phyloP scores from a whole-genome alignment of 108 stramenopile genomes.

The Fragilariopsis cylindrus region DNA sequence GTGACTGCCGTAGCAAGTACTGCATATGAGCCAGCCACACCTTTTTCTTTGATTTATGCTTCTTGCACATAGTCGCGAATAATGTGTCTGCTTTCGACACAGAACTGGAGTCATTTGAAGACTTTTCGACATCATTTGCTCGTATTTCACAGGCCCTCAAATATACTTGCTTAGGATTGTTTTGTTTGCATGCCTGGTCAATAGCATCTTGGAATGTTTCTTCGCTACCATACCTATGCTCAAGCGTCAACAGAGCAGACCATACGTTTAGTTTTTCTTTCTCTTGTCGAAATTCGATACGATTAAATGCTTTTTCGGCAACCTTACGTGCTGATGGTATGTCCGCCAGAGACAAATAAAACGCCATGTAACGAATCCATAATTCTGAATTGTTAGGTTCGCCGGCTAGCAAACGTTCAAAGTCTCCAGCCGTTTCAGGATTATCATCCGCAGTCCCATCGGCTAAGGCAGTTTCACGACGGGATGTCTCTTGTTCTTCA shows the following conservation, averaged over 20 bases:
- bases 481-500: constrained; percentile 78
- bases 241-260: constrained; percentile 92
- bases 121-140: constrained; percentile 63
- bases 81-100: constrained; percentile 65
- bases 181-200: constrained; percentile 85
- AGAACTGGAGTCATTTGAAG: constrained; percentile 35
- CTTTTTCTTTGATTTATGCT: constrained; percentile 87
- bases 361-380: constrained; percentile 98
- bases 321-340: constrained; percentile 88
- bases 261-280: constrained; percentile 93
- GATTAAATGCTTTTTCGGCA: constrained; percentile 85
- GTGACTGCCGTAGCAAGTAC: constrained; percentile 66
- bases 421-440: constrained; percentile 92
- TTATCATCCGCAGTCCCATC: constrained; percentile 88
- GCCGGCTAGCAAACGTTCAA: constrained; percentile 91
- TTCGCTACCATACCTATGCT: constrained; percentile 87
- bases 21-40: constrained; percentile 90
- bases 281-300: constrained; percentile 92
- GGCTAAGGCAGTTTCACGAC: constrained; percentile 79
- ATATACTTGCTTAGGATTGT: constrained; percentile 91
- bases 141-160: constrained; percentile 86
- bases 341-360: constrained; percentile 90
- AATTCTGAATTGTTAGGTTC: constrained; percentile 88
- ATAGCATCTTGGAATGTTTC: constrained; percentile 69
- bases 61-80: constrained; percentile 85